Conservation (phyloP, 352 stramenopile species). For the Phytophthora tentaculata region DNA sequence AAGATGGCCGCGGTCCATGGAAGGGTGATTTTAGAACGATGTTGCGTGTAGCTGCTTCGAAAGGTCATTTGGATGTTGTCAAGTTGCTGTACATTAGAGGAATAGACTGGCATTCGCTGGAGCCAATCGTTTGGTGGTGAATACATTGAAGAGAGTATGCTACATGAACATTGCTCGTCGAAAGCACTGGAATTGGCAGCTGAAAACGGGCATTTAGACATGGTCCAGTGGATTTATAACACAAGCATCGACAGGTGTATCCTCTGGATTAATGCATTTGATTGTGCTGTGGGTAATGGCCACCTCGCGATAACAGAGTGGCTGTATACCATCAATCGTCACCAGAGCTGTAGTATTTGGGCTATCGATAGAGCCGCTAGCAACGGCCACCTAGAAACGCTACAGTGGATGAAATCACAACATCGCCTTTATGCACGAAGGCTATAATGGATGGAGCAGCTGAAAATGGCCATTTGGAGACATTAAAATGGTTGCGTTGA, state of each 20-base stretch:
- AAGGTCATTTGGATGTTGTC: constrained; percentile 5
- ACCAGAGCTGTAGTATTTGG: not conserved
- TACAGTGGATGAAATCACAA: constrained; percentile 10
- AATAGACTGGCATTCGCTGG: not conserved
- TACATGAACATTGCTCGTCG: not conserved
- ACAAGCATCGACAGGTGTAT: not conserved
- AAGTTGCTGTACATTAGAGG: constrained; percentile 8
- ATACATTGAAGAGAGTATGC: not conserved
- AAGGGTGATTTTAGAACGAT: not conserved
- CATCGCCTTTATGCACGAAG: not conserved
- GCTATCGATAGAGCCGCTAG: not conserved
- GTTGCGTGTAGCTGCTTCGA: constrained; percentile 8
- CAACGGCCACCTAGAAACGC: constrained; percentile 7
- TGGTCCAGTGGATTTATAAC: constrained; percentile 9
- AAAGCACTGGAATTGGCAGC: not conserved
- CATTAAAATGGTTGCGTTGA: constrained; percentile 5
- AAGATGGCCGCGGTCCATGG: constrained; percentile 11
- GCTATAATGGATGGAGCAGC: not conserved
- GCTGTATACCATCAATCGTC: not conserved
- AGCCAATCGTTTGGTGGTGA: not conserved
- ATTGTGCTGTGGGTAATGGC: not conserved
- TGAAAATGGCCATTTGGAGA: constrained; percentile 1
- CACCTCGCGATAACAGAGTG: not conserved
- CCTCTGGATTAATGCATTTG: not conserved
- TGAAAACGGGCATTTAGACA: constrained; percentile 7